These are phyloP conservation scores for Puccinia polysora DNA, from an alignment of 1,284 basidiomycete species.

Conservation along the genomic window DNA sequence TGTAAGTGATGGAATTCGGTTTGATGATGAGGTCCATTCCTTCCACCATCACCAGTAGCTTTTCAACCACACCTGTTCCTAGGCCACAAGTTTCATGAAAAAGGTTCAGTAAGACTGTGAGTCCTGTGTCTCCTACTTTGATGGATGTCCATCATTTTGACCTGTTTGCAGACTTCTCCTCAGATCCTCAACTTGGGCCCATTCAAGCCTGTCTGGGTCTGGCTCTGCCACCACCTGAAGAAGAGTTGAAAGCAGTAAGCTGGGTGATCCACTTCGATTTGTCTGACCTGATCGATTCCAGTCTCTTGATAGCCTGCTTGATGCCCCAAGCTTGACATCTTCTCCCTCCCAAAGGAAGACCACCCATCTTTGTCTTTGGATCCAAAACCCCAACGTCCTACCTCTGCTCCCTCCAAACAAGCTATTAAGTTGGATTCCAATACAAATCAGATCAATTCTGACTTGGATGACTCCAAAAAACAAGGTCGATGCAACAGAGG, in stretches of 20 bases:
- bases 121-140: background rate
- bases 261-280: background rate
- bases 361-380: conserved; percentile 27
- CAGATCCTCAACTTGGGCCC: conserved; percentile 31
- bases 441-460: conserved; percentile 85
- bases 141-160: background rate
- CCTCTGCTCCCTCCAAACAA: conserved; percentile 25
- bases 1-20: too few relatives aligned
- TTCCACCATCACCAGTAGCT: too few relatives aligned
- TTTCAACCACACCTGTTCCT: too few relatives aligned
- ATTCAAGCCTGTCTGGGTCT: conserved; percentile 39
- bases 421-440: conserved; percentile 54
- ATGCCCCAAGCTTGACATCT: background rate
- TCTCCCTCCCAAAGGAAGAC: background rate
- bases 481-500: conserved; percentile 64
- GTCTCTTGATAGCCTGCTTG: too few relatives aligned
- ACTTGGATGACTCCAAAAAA: conserved; percentile 80
- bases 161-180: conserved; percentile 33
- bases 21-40: too few relatives aligned
- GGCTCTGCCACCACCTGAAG: conserved; percentile 36
- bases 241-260: conserved; percentile 12
- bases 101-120: conserved; percentile 81
- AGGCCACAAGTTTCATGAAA: too few relatives aligned
- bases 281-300: background rate
- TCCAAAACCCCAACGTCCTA: conserved; percentile 3